Evolutionary conservation across 2,329 filamentous ascomycete genomes (phyloP).

Genomic region (Teratosphaeriaceae sp.): DNA sequence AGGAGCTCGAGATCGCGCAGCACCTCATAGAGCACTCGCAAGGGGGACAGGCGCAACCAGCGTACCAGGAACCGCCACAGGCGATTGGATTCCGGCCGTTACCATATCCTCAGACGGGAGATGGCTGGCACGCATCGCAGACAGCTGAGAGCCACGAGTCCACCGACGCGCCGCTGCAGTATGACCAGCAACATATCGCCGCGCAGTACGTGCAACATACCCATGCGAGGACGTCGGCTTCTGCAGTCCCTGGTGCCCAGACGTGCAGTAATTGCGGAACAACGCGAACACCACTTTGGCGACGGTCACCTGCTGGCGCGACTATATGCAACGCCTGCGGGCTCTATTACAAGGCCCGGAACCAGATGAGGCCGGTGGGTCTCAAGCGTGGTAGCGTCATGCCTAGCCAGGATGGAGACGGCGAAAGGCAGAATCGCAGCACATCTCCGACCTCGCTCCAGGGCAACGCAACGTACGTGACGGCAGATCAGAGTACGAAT

Average conservation of each 20-base stretch:
- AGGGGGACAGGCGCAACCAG: slow-evolving; percentile 16
- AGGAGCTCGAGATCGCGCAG: slow-evolving; percentile 45
- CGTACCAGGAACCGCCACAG: slow-evolving; percentile 9
- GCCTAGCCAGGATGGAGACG: slow-evolving; percentile 24
- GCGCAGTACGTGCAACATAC: slow-evolving; percentile 3
- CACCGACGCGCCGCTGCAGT: slow-evolving; percentile 9
- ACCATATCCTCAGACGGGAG: slow-evolving; percentile 1
- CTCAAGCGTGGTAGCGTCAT: slow-evolving; percentile 65
- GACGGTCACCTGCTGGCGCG: slow-evolving; percentile 82
- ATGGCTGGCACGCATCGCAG: background rate
- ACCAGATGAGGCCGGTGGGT: slow-evolving; percentile 83
- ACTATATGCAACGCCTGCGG: slow-evolving; percentile 98
- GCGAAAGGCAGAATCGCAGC: slow-evolving; percentile 32
- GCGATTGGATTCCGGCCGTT: slow-evolving; percentile 2
- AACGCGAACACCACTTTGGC: slow-evolving; percentile 89
- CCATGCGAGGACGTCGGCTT: background rate
- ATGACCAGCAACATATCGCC: slow-evolving; percentile 5
- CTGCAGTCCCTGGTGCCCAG: slow-evolving; percentile 46
- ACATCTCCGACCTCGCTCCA: slow-evolving; percentile 33
- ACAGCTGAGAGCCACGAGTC: slow-evolving; percentile 9
- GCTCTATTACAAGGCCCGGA: slow-evolving; percentile 87
- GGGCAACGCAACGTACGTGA: slow-evolving; percentile 60
- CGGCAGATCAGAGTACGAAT: slow-evolving; percentile 64
- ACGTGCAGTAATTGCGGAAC: slow-evolving; percentile 80
- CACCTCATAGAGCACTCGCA: slow-evolving; percentile 44